Base-by-base conservation (phyloP, 345 rosid genomes). In the Populus ilicifolia region DNA sequence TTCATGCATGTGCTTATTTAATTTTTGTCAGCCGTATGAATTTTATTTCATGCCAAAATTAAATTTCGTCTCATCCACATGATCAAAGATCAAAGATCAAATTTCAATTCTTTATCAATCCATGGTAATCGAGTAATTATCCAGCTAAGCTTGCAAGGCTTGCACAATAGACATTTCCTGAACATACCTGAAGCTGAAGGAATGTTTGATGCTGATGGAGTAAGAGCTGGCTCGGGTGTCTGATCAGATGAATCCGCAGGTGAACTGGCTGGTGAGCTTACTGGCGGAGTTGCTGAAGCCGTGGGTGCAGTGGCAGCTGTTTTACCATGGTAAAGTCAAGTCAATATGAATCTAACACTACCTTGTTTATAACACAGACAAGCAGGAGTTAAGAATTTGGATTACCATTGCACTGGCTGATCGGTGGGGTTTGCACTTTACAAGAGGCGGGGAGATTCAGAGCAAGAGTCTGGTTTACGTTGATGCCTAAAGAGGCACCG, bases 381-480 rank as follows among this genome's bases (percentile, higher is more conserved):
- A 52, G 33, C 14, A 29, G 33, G 41, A 69, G 50, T 27, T 8
- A 3, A 71, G 8, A 18, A 69, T 33, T 23, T 18, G 63, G 33
- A 66, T 46, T 87, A 85, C 92, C 90, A 39, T 87, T 88, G 80
- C 97, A 90, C 76, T 83, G 96, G 86, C 84, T 85, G 61, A 85
- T 66, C 39, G 94, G 78, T 30, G 90, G 91, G 69, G 89, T 85
- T 79, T 87, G 90, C 41, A 94, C 88, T 46, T 82, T 83, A 69
- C 96, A 94, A 56, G 87, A 87, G 61, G 83, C 80, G 25, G 98
- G 94, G 69, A 92, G 92, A 35, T 86, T 79, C 67, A 92, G 67
- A 68, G 96, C 94, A 21, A 78, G 88, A 65, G 94, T 94, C 72
- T 85, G 90, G 83, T 90, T 94, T 33, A 94, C 82, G 80, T 41